These are phyloP conservation scores for Bipolaris cookei DNA, from an alignment of 2,329 filamentous ascomycete genomes.

Conservation along the genomic window DNA sequence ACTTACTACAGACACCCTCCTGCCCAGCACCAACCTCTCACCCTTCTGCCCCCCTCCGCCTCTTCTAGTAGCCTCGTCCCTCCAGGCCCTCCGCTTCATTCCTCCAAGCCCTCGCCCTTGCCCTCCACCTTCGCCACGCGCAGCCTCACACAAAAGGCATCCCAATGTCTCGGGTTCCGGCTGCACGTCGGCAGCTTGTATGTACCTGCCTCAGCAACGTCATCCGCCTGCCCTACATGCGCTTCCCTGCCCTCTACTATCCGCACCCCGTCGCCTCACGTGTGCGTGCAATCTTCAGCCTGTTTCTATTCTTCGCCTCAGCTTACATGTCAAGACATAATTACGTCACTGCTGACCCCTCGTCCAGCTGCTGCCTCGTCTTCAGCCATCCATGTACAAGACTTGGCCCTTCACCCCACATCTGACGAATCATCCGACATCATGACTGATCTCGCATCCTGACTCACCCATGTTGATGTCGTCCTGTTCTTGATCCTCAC, in stretches of 20 bases:
- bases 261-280: not conserved
- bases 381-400: not conserved
- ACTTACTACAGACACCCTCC: not conserved
- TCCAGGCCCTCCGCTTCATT: not conserved
- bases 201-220: constrained; percentile 7
- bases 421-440: constrained; percentile 3
- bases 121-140: not conserved
- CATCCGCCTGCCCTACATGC: not conserved
- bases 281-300: not conserved
- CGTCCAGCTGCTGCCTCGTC: not conserved
- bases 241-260: not conserved
- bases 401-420: not conserved
- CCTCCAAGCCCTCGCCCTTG: no score
- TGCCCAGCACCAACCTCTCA: not conserved
- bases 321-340: not conserved
- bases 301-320: not conserved
- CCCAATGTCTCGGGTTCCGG: constrained; percentile 1
- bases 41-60: no score
- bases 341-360: constrained; percentile 13
- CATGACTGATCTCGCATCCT: no score
- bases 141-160: not conserved
- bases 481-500: no score
- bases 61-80: not conserved
- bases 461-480: no score
- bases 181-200: constrained; percentile 10